Evolutionary conservation across 371 early-diverging fungal genomes (phyloP).

Genomic region (Coemansia sp.): DNA sequence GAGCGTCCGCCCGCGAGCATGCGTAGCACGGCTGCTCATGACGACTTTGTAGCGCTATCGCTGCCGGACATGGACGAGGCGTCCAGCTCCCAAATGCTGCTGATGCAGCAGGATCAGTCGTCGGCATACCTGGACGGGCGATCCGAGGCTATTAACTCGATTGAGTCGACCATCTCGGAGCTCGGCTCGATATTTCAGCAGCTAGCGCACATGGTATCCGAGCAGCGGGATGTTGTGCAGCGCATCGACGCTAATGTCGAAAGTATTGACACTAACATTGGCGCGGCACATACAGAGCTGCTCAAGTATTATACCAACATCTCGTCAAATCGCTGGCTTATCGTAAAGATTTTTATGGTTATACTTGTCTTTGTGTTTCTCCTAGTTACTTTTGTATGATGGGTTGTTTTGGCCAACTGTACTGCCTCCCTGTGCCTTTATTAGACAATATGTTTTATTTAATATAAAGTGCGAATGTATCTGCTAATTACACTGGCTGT

Average conservation of each 20-base stretch:
- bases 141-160: slow-evolving; percentile 87
- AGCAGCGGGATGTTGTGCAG: slow-evolving; percentile 94
- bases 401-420: background rate
- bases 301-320: slow-evolving; percentile 86
- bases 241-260: slow-evolving; percentile 95
- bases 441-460: background rate
- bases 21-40: slow-evolving; percentile 18
- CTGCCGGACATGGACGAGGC: slow-evolving; percentile 51
- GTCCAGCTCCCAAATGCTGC: slow-evolving; percentile 60
- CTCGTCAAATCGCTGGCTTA: slow-evolving; percentile 92
- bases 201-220: slow-evolving; percentile 89
- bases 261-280: slow-evolving; percentile 88
- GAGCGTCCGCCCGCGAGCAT: slow-evolving; percentile 42
- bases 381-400: slow-evolving; percentile 46
- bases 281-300: slow-evolving; percentile 87
- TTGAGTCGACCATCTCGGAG: slow-evolving; percentile 96
- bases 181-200: slow-evolving; percentile 96
- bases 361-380: slow-evolving; percentile 66
- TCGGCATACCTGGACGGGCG: slow-evolving; percentile 81
- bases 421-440: background rate
- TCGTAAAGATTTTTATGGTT: slow-evolving; percentile 88
- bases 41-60: slow-evolving; percentile 57
- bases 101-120: slow-evolving; percentile 58
- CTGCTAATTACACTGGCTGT: background rate
- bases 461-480: background rate